These are phyloP conservation scores for Urtica urens DNA, from an alignment of 306 rosid genomes.

Conservation along the genomic window DNA sequence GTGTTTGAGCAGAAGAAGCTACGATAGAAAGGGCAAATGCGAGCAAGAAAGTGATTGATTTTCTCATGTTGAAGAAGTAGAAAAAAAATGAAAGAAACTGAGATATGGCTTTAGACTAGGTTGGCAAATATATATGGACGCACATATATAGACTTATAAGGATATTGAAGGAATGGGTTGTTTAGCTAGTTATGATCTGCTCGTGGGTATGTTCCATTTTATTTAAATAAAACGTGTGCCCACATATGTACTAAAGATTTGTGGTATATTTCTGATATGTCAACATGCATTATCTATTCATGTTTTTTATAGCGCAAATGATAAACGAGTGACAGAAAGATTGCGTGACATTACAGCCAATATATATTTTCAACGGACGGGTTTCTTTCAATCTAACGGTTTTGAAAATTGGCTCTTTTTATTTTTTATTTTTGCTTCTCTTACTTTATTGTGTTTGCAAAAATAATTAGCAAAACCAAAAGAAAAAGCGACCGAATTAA, in stretches of 20 bases:
- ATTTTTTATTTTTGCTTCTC: background rate
- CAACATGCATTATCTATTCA: background rate
- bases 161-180: background rate
- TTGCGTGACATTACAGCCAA: slow-evolving; percentile 2
- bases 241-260: background rate
- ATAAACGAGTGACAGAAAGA: background rate
- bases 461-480: slow-evolving; percentile 2
- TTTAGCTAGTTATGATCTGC: background rate
- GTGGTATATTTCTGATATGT: background rate
- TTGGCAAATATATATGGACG: too few relatives aligned
- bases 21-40: slow-evolving; percentile 22
- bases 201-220: background rate
- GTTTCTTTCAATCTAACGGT: background rate
- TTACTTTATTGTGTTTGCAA: background rate
- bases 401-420: background rate
- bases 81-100: background rate
- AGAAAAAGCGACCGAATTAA: too few relatives aligned
- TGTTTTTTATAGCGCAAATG: background rate
- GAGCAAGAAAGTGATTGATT: slow-evolving; percentile 11
- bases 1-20: slow-evolving; percentile 21
- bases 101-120: background rate
- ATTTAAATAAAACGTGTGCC: background rate
- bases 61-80: slow-evolving; percentile 12
- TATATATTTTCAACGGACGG: background rate
- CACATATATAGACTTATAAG: background rate